Conservation (phyloP, 2,329 filamentous ascomycete species). For the Pseudomassariella vexata region DNA sequence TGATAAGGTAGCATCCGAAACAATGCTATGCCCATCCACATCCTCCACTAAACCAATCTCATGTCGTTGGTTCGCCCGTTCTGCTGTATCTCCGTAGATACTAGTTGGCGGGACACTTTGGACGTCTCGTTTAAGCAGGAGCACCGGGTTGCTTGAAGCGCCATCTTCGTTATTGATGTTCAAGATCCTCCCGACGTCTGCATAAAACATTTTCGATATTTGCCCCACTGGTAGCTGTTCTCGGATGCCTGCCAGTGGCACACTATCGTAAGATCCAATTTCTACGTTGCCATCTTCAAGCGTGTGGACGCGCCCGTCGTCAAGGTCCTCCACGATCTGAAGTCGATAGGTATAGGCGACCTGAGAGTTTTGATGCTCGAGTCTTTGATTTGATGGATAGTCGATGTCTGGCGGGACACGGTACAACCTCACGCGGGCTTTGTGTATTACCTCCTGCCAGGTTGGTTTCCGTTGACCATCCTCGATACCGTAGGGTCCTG, state of each 20-base stretch:
- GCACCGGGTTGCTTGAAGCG: slow-evolving; percentile 65
- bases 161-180: slow-evolving; percentile 61
- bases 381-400: slow-evolving; percentile 31
- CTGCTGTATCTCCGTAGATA: slow-evolving; percentile 22
- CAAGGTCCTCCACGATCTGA: slow-evolving; percentile 74
- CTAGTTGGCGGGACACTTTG: slow-evolving; percentile 47
- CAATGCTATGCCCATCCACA: slow-evolving; percentile 6
- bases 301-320: slow-evolving; percentile 50
- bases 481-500: slow-evolving; percentile 36
- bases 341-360: slow-evolving; percentile 73
- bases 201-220: slow-evolving; percentile 88
- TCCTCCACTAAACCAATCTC: slow-evolving; percentile 22
- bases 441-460: slow-evolving; percentile 97
- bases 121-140: slow-evolving; percentile 68
- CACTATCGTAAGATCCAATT: slow-evolving; percentile 31
- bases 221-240: slow-evolving; percentile 49
- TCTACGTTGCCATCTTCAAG: slow-evolving; percentile 23
- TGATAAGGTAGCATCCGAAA: slow-evolving; percentile 17
- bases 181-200: slow-evolving; percentile 81
- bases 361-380: too few species aligned
- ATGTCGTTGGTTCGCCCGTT: slow-evolving; percentile 36
- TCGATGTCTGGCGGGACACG: slow-evolving; percentile 48
- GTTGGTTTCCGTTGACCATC: slow-evolving; percentile 60
- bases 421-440: slow-evolving; percentile 75
- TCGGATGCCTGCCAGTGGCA: slow-evolving; percentile 39